phyloP scores from a whole-genome alignment of 352 stramenopile genomes.

The Globisporangium okanoganense region DNA sequence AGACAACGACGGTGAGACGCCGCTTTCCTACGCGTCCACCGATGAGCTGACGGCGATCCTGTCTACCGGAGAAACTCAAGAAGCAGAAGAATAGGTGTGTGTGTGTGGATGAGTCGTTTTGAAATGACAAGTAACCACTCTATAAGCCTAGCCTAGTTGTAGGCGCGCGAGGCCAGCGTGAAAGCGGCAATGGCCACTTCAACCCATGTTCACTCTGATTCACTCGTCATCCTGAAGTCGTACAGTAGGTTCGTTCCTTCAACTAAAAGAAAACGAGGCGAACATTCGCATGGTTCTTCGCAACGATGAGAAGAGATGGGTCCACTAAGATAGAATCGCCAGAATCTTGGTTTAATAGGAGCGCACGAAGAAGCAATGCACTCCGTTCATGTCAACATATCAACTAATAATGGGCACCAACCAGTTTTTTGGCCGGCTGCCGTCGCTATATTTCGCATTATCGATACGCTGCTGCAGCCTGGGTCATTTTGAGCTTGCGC shows the following conservation, averaged over 20 bases:
- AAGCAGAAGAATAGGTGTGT: conserved; percentile 13
- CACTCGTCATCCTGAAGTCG: too few relatives aligned
- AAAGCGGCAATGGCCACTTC: too few relatives aligned
- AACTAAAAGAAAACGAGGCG: too few relatives aligned
- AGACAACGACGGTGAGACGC: conserved; percentile 69
- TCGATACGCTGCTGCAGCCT: background rate
- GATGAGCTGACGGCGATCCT: conserved; percentile 46
- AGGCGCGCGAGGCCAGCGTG: too few relatives aligned
- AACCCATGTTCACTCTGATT: background rate
- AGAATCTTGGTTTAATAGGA: too few relatives aligned
- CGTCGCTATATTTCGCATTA: background rate
- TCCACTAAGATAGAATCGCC: too few relatives aligned
- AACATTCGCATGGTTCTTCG: too few relatives aligned
- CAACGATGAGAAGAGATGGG: too few relatives aligned
- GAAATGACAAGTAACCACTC: too few relatives aligned
- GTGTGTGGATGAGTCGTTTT: background rate
- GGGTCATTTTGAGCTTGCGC: background rate
- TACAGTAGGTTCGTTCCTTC: too few relatives aligned
- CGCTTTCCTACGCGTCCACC: conserved; percentile 36
- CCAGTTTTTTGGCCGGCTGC: background rate
- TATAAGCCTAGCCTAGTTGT: too few relatives aligned
- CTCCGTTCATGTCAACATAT: background rate
- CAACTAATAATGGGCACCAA: background rate
- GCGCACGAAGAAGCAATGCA: too few relatives aligned
- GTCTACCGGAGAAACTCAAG: conserved; percentile 16